Evolutionary conservation across 1,139 yeast genomes (phyloP).

Genomic region (Chernovozyma aurita): DNA sequence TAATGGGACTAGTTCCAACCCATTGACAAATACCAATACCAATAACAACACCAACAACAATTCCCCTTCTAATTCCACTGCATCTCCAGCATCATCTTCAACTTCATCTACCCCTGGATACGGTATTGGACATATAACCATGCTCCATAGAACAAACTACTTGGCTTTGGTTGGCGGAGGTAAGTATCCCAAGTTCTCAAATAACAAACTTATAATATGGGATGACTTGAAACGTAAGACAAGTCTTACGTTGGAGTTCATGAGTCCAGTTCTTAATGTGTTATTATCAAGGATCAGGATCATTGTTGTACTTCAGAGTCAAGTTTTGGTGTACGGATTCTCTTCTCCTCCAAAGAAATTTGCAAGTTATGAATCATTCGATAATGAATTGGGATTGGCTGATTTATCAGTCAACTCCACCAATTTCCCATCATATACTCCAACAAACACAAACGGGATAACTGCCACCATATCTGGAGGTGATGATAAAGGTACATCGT

Average conservation of each 20-base stretch:
- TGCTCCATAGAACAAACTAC: slow-evolving; percentile 89
- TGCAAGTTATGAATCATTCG: slow-evolving; percentile 67
- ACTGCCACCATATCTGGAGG: neutral
- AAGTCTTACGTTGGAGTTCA: slow-evolving; percentile 71
- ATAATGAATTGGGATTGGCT: slow-evolving; percentile 66
- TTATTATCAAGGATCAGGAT: slow-evolving; percentile 71
- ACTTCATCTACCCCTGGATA: slow-evolving; percentile 31
- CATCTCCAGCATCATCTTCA: slow-evolving; percentile 2
- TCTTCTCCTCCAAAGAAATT: slow-evolving; percentile 71
- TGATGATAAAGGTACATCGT: neutral
- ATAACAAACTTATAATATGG: slow-evolving; percentile 80
- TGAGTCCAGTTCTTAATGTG: slow-evolving; percentile 69
- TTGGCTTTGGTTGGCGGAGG: slow-evolving; percentile 91
- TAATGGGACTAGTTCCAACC: slow-evolving; percentile 2
- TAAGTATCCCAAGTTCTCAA: slow-evolving; percentile 67
- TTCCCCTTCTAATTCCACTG: slow-evolving; percentile 4
- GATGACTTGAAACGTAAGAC: slow-evolving; percentile 80
- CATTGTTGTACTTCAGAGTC: slow-evolving; percentile 63
- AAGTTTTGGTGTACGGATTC: slow-evolving; percentile 73
- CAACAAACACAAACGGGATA: neutral
- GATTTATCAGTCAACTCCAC: slow-evolving; percentile 46
- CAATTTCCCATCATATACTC: neutral
- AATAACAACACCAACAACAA: slow-evolving; percentile 8
- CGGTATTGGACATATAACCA: slow-evolving; percentile 72
- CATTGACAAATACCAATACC: slow-evolving; percentile 2